Conservation (phyloP, 2,329 filamentous ascomycete genomes). For the Paecilomyces sp. region DNA sequence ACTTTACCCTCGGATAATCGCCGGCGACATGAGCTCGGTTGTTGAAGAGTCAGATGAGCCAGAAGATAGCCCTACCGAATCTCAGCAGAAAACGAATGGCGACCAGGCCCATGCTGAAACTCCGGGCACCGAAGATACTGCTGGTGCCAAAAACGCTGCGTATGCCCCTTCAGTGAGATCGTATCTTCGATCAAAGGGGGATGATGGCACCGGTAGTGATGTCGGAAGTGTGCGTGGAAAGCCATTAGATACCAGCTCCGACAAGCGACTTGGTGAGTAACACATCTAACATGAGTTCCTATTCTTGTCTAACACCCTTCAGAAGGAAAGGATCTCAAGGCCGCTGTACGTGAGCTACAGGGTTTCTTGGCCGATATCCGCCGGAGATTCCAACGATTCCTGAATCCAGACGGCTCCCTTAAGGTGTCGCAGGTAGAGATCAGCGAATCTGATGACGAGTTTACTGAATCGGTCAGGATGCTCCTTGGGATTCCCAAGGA, state of each 20-base stretch:
- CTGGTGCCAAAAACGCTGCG: constrained; percentile 16
- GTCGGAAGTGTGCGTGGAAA: constrained; percentile 31
- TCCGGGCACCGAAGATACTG: constrained; percentile 16
- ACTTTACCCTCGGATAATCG: constrained; percentile 75
- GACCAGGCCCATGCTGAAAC: constrained; percentile 19
- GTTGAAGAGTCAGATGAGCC: constrained; percentile 41
- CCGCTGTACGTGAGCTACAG: constrained; percentile 74
- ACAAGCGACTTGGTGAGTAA: constrained; percentile 22
- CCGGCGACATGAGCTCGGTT: constrained; percentile 67
- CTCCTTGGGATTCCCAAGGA: constrained; percentile 44
- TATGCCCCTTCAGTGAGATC: constrained; percentile 33
- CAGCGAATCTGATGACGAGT: constrained; percentile 29
- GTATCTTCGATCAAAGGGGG: constrained; percentile 26
- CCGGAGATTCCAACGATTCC: constrained; percentile 53
- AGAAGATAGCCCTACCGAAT: constrained; percentile 17
- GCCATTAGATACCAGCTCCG: constrained; percentile 18
- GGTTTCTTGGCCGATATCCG: constrained; percentile 85
- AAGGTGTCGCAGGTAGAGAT: constrained; percentile 25
- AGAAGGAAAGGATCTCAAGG: constrained; percentile 75
- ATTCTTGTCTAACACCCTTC: constrained; percentile 20
- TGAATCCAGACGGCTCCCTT: constrained; percentile 51
- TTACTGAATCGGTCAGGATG: constrained; percentile 38
- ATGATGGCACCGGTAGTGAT: constrained; percentile 32
- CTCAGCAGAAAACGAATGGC: constrained; percentile 18
- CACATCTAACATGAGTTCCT: constrained; percentile 4